These are phyloP conservation scores for Nakaseomyces kungkrabaensis DNA, from an alignment of 1,139 yeast genomes.

Conservation along the genomic window DNA sequence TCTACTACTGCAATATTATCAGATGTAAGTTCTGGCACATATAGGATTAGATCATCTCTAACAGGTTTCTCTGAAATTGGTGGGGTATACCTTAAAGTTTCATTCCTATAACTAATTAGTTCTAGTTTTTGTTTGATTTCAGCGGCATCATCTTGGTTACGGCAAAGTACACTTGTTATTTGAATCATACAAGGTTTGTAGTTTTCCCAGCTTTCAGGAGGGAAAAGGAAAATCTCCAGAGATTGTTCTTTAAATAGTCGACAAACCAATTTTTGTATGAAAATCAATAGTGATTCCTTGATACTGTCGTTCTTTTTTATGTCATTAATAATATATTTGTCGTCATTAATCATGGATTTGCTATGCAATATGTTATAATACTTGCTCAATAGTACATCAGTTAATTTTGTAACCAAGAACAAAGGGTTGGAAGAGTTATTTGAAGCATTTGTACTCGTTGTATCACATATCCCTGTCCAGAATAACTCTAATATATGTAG, in stretches of 20 bases:
- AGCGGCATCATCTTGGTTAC: constrained; percentile 17
- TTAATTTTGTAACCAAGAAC: constrained; percentile 48
- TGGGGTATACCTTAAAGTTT: constrained; percentile 52
- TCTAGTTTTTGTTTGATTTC: constrained; percentile 45
- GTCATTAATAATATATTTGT: constrained; percentile 32
- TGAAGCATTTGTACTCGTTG: not conserved
- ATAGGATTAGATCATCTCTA: constrained; percentile 3
- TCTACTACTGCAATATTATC: constrained; percentile 7
- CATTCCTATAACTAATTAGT: constrained; percentile 56
- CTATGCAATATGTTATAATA: constrained; percentile 26
- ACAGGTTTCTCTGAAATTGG: constrained; percentile 7
- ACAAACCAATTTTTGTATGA: constrained; percentile 32
- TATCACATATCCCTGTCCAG: constrained; percentile 49
- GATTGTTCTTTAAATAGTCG: constrained; percentile 46
- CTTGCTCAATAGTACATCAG: constrained; percentile 43
- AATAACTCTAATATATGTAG: constrained; percentile 53
- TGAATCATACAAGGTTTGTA: constrained; percentile 46
- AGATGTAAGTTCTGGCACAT: constrained; percentile 1
- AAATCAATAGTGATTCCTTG: constrained; percentile 20
- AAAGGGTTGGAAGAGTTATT: constrained; percentile 9
- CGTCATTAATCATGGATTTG: constrained; percentile 31
- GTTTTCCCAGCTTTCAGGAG: constrained; percentile 52
- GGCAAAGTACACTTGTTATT: constrained; percentile 30
- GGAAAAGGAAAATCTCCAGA: constrained; percentile 66
- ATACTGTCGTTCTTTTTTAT: constrained; percentile 29